Evolutionary conservation across 2,329 filamentous ascomycete genomes (phyloP).

Genomic region (Sporothrix brunneoviolacea): DNA sequence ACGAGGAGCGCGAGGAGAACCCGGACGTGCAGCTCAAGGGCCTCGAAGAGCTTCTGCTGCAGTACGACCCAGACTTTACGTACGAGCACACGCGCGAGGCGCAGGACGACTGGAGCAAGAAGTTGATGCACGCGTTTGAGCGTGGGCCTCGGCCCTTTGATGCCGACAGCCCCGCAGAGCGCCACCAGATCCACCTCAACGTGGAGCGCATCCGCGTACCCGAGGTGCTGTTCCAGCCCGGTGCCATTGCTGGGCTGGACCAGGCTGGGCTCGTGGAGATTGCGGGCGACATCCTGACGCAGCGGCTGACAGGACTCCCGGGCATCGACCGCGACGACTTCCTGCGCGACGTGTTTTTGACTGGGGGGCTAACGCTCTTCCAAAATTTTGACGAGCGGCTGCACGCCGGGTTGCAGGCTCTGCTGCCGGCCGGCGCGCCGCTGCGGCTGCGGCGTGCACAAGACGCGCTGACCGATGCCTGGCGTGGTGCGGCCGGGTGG

Average conservation of each 20-base stretch:
- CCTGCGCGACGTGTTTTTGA: slow-evolving; percentile 82
- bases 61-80: slow-evolving; percentile 81
- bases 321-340: slow-evolving; percentile 57
- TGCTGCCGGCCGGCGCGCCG: slow-evolving; percentile 62
- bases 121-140: slow-evolving; percentile 80
- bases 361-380: slow-evolving; percentile 87
- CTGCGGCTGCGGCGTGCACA: slow-evolving; percentile 66
- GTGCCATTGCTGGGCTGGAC: slow-evolving; percentile 76
- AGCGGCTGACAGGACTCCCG: slow-evolving; percentile 58
- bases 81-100: slow-evolving; percentile 90
- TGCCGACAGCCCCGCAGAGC: slow-evolving; percentile 67
- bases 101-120: slow-evolving; percentile 92
- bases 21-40: slow-evolving; percentile 64
- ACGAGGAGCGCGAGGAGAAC: slow-evolving; percentile 90
- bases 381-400: slow-evolving; percentile 79
- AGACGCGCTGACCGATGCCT: slow-evolving; percentile 79
- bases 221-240: slow-evolving; percentile 87
- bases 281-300: slow-evolving; percentile 78
- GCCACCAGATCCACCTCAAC: slow-evolving; percentile 88
- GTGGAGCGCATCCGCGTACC: slow-evolving; percentile 92
- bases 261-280: slow-evolving; percentile 93
- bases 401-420: slow-evolving; percentile 61
- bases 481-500: slow-evolving; percentile 89
- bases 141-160: slow-evolving; percentile 85
- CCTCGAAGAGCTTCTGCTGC: slow-evolving; percentile 77